Conservation (phyloP, 768 basidiomycete genomes). For the Hortiboletus campestris region DNA sequence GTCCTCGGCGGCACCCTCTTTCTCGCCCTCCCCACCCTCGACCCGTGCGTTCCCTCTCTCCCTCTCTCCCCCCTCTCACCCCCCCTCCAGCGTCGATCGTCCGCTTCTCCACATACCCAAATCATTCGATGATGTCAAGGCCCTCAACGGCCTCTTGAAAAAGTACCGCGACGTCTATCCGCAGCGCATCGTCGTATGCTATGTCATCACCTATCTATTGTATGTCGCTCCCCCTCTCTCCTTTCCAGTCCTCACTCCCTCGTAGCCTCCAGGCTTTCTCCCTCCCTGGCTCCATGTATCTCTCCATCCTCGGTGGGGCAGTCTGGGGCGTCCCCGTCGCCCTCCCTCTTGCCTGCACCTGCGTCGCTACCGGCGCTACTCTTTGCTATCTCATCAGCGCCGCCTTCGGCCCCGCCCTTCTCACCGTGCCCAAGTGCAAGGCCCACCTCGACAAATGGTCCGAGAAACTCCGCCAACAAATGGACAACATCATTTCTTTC, state of each 20-base stretch:
- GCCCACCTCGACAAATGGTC: constrained; percentile 80
- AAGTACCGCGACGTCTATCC: constrained; percentile 92
- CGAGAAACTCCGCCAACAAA: constrained; percentile 72
- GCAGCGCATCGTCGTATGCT: constrained; percentile 81
- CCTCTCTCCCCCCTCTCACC: constrained; percentile 7
- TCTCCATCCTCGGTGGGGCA: constrained; percentile 94
- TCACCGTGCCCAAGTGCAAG: constrained; percentile 84
- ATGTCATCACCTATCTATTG: constrained; percentile 90
- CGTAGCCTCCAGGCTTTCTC: constrained; percentile 92
- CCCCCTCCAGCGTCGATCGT: constrained; percentile 64
- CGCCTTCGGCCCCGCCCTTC: constrained; percentile 88
- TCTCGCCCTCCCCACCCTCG: constrained; percentile 74
- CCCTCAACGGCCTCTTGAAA: constrained; percentile 80
- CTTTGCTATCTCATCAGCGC: constrained; percentile 92
- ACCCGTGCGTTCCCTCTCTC: constrained; percentile 53
- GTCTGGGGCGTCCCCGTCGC: constrained; percentile 90
- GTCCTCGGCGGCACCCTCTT: constrained; percentile 78
- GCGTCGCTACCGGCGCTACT: constrained; percentile 87
- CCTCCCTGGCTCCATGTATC: constrained; percentile 95
- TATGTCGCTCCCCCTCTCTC: constrained; percentile 41
- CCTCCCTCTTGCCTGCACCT: constrained; percentile 86
- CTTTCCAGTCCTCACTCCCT: constrained; percentile 7
- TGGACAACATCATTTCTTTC: constrained; percentile 85
- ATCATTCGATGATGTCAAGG: constrained; percentile 83
- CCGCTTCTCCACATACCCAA: constrained; percentile 79